Conservation (phyloP, 495 filamentous ascomycete species). For the Talaromyces thailandensis region DNA sequence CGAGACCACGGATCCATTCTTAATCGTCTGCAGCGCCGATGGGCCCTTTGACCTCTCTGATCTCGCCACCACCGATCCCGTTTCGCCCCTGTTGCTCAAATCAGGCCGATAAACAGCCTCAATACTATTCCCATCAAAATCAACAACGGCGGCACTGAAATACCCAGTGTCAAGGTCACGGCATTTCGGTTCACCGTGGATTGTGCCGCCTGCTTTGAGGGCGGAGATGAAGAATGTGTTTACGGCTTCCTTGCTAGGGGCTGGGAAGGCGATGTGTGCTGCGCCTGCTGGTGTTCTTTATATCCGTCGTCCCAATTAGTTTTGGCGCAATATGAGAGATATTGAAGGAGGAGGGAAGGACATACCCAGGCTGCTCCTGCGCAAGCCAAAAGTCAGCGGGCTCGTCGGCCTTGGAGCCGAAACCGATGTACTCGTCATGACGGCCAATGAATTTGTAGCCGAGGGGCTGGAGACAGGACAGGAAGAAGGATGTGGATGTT, state of each 20-base stretch:
- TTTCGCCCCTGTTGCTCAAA: conserved; percentile 5
- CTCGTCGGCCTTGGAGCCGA: conserved; percentile 42
- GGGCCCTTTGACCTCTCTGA: background rate
- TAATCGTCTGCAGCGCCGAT: conserved; percentile 22
- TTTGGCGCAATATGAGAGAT: background rate
- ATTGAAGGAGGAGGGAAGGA: conserved; percentile 7
- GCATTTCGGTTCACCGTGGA: conserved; percentile 44
- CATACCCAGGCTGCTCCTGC: conserved; percentile 46
- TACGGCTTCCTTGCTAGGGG: conserved; percentile 43
- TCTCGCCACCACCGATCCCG: background rate
- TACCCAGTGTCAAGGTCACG: conserved; percentile 42
- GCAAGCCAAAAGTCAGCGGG: conserved; percentile 52
- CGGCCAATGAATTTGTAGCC: conserved; percentile 60
- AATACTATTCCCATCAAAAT: conserved; percentile 53
- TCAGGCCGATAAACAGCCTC: conserved; percentile 47
- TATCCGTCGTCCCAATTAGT: conserved; percentile 3
- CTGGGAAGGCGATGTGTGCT: conserved; percentile 51
- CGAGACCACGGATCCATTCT: conserved; percentile 32
- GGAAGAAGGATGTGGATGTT: conserved; percentile 71
- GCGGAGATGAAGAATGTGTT: conserved; percentile 51
- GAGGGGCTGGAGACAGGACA: conserved; percentile 63
- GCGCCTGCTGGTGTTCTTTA: conserved; percentile 39
- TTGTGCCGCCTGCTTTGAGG: conserved; percentile 47
- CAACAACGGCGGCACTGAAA: conserved; percentile 53
- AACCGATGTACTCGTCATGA: conserved; percentile 44